Evolutionary conservation across 352 stramenopile species (phyloP), one percentile per base, ranked within the genome.

Genomic region (Globisporangium lucens): DNA sequence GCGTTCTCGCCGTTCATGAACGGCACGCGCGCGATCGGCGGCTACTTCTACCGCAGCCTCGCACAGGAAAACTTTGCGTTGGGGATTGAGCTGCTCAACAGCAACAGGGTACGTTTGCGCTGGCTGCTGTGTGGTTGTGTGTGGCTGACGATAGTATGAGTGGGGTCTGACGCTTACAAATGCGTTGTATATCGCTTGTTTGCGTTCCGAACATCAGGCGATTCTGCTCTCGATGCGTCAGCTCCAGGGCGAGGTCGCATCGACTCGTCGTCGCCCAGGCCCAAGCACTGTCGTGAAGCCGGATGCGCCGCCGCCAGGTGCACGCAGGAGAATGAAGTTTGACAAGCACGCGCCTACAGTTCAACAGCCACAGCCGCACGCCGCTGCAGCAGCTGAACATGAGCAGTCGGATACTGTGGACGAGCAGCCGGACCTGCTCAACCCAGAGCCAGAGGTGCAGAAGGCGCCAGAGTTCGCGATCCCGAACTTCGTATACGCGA

Each of bases 1-100:
- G 81, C 98, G 43, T 99, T 99, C 73, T 94, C 97, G 24, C 89
- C 94, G 0, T 99, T 97, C 74, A 90, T 99, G 83, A 99, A 99
- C 81, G 97, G 97, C 61, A 98, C 95, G 75, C 92, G 96, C 58
- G 96, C 91, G n/a, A 89, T 99, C 70, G 94, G 95, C 35, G 84
- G 82, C 33, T 99, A 95, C 79, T 93, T 98, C 69, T 83, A 90
- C 72, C 78, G 76, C 57, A 82, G 89, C 61, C 66, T 93, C 38
- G 82, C 78, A 4, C 76, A 77, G 15, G 82, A 92, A 58, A 94
- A 94, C 72, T 90, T 91, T 63, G 71, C 74, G 46, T 68, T 94
- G 47, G 80, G 83, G 52, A 66, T 94, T 20, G 87, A 94, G 53
- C 70, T 94, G 52, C 77, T 94, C 51, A 91, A 90, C 70, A 92